Evolutionary conservation across 768 basidiomycete genomes (phyloP).

Genomic region (Polyporus arcularius): DNA sequence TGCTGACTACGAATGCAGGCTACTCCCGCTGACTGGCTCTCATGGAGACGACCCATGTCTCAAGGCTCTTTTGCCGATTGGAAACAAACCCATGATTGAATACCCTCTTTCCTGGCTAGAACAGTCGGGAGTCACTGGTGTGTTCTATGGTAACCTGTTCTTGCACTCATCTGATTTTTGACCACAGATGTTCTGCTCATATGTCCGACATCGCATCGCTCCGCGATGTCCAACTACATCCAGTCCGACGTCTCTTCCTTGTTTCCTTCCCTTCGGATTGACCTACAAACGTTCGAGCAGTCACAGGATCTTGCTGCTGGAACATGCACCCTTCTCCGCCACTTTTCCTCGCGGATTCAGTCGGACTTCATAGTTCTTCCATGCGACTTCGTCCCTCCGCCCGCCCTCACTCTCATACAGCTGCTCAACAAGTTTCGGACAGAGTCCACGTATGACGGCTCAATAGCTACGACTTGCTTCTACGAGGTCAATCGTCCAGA

Average conservation of each 20-base stretch:
- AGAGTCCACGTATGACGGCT: constrained; percentile 62
- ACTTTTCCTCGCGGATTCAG: constrained; percentile 74
- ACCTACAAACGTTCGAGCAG: constrained; percentile 81
- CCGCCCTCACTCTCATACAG: constrained; percentile 63
- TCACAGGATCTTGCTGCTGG: constrained; percentile 64
- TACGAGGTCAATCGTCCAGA: constrained; percentile 51
- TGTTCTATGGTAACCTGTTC: constrained; percentile 10
- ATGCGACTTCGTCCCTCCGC: constrained; percentile 87
- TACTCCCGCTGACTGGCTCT: constrained; percentile 70
- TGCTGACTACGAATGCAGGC: constrained; percentile 40
- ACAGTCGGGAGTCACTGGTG: constrained; percentile 82
- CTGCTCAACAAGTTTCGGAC: constrained; percentile 84
- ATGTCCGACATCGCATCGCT: constrained; percentile 76
- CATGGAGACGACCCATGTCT: constrained; percentile 82
- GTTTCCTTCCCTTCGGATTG: constrained; percentile 66
- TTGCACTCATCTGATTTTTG: background rate
- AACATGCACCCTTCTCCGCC: constrained; percentile 73
- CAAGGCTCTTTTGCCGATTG: constrained; percentile 86
- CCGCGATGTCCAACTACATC: constrained; percentile 80
- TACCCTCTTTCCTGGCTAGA: constrained; percentile 86
- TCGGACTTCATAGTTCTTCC: constrained; percentile 89
- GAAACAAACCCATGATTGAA: constrained; percentile 85
- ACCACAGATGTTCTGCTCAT: constrained; percentile 80
- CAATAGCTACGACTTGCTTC: constrained; percentile 71
- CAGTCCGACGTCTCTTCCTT: constrained; percentile 69